These are phyloP conservation scores for Aspergillus alliaceus DNA, from an alignment of 2,329 filamentous ascomycete genomes.

Conservation along the genomic window DNA sequence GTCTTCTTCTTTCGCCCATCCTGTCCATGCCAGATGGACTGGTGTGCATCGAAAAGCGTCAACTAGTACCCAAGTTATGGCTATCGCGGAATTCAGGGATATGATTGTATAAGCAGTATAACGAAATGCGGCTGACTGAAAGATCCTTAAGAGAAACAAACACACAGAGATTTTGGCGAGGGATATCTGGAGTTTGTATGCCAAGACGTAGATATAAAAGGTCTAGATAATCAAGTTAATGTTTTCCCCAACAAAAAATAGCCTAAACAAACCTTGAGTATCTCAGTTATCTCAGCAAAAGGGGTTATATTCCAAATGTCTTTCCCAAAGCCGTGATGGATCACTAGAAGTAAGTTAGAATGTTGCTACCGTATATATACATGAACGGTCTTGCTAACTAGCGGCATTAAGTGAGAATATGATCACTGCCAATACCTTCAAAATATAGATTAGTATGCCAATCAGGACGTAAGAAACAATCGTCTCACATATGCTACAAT, in stretches of 20 bases:
- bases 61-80: slow-evolving; percentile 17
- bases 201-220: slow-evolving; percentile 19
- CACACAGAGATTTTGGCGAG: slow-evolving; percentile 26
- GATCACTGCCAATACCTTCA: slow-evolving; percentile 13
- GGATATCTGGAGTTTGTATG: slow-evolving; percentile 23
- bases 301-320: slow-evolving; percentile 25
- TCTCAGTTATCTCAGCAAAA: slow-evolving; percentile 17
- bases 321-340: slow-evolving; percentile 21
- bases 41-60: slow-evolving; percentile 21
- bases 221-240: slow-evolving; percentile 1
- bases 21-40: slow-evolving; percentile 21
- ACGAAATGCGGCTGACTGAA: slow-evolving; percentile 18
- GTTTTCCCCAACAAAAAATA: background rate
- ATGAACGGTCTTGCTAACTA: slow-evolving; percentile 8
- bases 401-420: slow-evolving; percentile 11
- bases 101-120: slow-evolving; percentile 19
- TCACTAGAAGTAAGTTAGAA: no score
- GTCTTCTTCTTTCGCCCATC: slow-evolving; percentile 14
- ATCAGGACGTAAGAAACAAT: no score
- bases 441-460: no score
- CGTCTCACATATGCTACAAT: slow-evolving; percentile 15
- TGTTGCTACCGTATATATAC: no score
- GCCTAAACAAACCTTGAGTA: slow-evolving; percentile 14
- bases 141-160: slow-evolving; percentile 25
- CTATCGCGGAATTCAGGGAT: slow-evolving; percentile 19